Evolutionary conservation across 1,139 yeast species (phyloP).

Genomic region (Hemisphaericaspora lyxosophila): DNA sequence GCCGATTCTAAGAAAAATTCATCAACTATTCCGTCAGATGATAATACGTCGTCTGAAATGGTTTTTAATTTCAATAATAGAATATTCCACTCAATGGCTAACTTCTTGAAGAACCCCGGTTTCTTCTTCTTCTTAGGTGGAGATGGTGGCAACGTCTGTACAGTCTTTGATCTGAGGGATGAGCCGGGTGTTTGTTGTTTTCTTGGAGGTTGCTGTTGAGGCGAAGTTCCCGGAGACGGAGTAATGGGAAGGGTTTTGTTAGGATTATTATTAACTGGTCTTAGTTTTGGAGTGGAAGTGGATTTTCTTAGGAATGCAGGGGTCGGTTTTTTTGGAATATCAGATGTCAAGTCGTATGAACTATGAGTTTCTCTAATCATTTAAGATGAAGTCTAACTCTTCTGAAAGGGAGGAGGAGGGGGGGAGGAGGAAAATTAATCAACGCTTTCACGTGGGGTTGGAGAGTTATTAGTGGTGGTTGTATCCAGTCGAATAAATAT

Average conservation of each 20-base stretch:
- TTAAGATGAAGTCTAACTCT: background rate
- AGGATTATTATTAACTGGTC: background rate
- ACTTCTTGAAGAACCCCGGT: constrained; percentile 26
- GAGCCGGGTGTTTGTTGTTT: constrained; percentile 2
- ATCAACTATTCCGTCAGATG: constrained; percentile 40
- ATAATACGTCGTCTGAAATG: constrained; percentile 44
- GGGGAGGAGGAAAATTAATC: too few species aligned
- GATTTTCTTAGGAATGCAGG: constrained; percentile 10
- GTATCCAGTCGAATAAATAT: too few species aligned
- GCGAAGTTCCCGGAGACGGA: background rate
- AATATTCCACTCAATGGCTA: constrained; percentile 35
- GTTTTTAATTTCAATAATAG: constrained; percentile 34
- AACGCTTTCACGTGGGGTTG: too few species aligned
- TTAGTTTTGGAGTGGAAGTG: constrained; percentile 11
- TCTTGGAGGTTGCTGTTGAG: background rate
- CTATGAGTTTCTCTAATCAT: constrained; percentile 9
- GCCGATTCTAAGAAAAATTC: constrained; percentile 44
- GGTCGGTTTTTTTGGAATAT: constrained; percentile 1
- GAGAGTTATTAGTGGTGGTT: too few species aligned
- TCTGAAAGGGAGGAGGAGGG: too few species aligned
- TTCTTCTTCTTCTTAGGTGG: constrained; percentile 3
- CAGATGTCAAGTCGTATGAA: constrained; percentile 2
- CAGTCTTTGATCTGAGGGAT: background rate
- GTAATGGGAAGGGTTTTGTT: constrained; percentile 1
- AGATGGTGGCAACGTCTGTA: background rate